Percentiles rank a stretch among this genome's conserved stretches.
These are phyloP conservation scores for Penicillium sp. DNA, from an alignment of 2,329 filamentous ascomycete species.

Conservation along the genomic window DNA sequence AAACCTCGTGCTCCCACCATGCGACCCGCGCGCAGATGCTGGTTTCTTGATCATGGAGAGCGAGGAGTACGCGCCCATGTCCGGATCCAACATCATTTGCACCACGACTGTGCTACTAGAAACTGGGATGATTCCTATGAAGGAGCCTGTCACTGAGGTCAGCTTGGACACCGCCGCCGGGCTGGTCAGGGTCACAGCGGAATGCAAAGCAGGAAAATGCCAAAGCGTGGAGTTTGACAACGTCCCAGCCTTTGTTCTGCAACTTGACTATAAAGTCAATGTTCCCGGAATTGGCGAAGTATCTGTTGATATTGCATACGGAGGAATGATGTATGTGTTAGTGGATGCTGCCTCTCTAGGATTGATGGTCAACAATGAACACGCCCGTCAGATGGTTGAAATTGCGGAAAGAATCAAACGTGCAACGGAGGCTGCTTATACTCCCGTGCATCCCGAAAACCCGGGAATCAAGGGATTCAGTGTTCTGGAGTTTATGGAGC, in stretches of 20 bases:
- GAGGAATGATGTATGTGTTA: slow-evolving; percentile 52
- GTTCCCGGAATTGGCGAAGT: slow-evolving; percentile 49
- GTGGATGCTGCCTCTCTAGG: slow-evolving; percentile 47
- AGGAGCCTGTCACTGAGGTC: slow-evolving; percentile 49
- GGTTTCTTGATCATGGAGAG: slow-evolving; percentile 54
- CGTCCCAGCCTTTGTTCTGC: slow-evolving; percentile 49
- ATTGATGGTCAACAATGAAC: slow-evolving; percentile 38
- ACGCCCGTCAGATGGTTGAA: slow-evolving; percentile 45
- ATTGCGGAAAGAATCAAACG: slow-evolving; percentile 50
- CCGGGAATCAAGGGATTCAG: slow-evolving; percentile 47
- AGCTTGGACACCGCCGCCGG: slow-evolving; percentile 53
- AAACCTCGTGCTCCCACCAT: slow-evolving; percentile 50
- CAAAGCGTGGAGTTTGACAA: slow-evolving; percentile 52
- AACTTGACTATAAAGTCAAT: slow-evolving; percentile 44
- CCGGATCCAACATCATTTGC: slow-evolving; percentile 52
- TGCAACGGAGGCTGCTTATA: slow-evolving; percentile 41
- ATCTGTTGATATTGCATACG: slow-evolving; percentile 51
- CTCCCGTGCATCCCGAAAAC: slow-evolving; percentile 51
- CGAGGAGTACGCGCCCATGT: slow-evolving; percentile 53
- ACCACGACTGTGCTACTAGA: slow-evolving; percentile 52
- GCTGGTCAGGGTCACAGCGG: slow-evolving; percentile 46
- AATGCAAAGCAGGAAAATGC: slow-evolving; percentile 51
- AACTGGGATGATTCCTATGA: slow-evolving; percentile 53
- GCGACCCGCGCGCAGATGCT: slow-evolving; percentile 50
- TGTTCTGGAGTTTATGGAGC: slow-evolving; percentile 46